Percentiles rank a stretch among this genome's conserved stretches.
Conservation (phyloP, 208 protist genomes). For the Crithidia brevicula region DNA sequence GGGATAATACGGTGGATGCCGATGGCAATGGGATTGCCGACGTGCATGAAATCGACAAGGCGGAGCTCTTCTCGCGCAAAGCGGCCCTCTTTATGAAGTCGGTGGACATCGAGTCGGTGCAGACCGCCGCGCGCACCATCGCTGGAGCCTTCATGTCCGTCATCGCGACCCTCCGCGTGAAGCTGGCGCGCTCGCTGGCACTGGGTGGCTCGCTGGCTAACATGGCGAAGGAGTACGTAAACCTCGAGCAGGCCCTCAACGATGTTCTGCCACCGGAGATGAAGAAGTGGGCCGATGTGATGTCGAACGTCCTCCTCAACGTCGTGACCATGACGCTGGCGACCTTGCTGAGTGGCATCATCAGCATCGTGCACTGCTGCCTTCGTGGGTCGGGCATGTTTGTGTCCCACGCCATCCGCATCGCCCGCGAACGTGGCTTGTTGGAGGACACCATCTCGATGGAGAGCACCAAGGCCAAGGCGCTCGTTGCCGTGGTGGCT, state of each 20-base stretch:
- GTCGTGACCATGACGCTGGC: constrained; percentile 46
- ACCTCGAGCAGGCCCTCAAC: constrained; percentile 44
- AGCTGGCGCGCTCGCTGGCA: constrained; percentile 55
- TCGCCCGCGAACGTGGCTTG: constrained; percentile 45
- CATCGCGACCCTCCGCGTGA: constrained; percentile 65
- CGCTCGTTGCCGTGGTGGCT: constrained; percentile 55
- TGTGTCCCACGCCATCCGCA: constrained; percentile 36
- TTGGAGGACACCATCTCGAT: constrained; percentile 49
- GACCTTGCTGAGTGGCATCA: constrained; percentile 34
- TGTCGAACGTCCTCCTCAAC: constrained; percentile 37
- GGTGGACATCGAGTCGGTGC: constrained; percentile 59
- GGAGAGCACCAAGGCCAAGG: constrained; percentile 40
- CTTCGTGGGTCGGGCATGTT: constrained; percentile 66
- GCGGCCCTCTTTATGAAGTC: constrained; percentile 55
- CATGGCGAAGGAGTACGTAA: constrained; percentile 44
- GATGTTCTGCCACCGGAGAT: constrained; percentile 56
- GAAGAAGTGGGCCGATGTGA: constrained; percentile 55
- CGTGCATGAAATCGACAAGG: constrained; percentile 43
- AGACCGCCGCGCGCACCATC: constrained; percentile 45
- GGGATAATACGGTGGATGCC: constrained; percentile 56
- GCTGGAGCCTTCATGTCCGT: constrained; percentile 53
- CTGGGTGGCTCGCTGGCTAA: constrained; percentile 67
- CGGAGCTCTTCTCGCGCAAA: constrained; percentile 66
- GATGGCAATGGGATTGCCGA: constrained; percentile 60
- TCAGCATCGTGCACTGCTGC: constrained; percentile 65